A percentile compares a stretch with the other conserved stretches of the same genome.
Evolutionary conservation across 1,284 basidiomycete species (phyloP).

Genomic region (Ganoderma lucidum): DNA sequence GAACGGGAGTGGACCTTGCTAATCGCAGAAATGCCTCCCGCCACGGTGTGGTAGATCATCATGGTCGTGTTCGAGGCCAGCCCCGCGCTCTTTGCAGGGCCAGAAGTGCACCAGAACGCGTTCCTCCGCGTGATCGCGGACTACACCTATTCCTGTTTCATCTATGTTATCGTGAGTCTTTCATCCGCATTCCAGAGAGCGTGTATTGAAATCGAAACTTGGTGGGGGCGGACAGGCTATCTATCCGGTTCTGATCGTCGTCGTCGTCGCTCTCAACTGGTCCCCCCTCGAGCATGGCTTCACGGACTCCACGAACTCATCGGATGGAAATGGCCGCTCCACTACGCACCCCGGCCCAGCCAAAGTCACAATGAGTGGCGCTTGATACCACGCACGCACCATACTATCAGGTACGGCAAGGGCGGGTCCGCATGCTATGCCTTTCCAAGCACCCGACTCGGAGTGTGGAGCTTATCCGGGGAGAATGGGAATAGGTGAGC

Average conservation of each 20-base stretch:
- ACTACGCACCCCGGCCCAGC: neutral
- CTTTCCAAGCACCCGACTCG: too few relatives aligned
- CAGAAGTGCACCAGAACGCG: neutral
- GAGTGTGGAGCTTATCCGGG: too few relatives aligned
- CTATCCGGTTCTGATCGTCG: slow-evolving; percentile 8
- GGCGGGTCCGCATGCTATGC: neutral
- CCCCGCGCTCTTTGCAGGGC: neutral
- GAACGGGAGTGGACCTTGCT: too few relatives aligned
- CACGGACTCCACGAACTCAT: neutral
- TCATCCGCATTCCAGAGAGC: too few relatives aligned
- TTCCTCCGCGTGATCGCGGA: neutral
- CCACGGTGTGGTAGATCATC: neutral
- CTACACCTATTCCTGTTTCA: neutral
- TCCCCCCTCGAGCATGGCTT: neutral
- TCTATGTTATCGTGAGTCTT: neutral
- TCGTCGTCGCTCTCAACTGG: slow-evolving; percentile 8
- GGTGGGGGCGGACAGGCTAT: neutral
- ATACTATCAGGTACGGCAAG: neutral
- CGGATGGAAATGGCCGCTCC: too few relatives aligned
- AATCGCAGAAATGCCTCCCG: too few relatives aligned
- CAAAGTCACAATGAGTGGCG: neutral
- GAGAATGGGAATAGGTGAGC: too few relatives aligned
- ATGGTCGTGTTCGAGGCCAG: neutral
- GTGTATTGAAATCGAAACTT: neutral
- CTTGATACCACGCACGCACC: neutral